Evolutionary conservation across 768 basidiomycete genomes (phyloP).

Genomic region (Leucosporidium scottii): DNA sequence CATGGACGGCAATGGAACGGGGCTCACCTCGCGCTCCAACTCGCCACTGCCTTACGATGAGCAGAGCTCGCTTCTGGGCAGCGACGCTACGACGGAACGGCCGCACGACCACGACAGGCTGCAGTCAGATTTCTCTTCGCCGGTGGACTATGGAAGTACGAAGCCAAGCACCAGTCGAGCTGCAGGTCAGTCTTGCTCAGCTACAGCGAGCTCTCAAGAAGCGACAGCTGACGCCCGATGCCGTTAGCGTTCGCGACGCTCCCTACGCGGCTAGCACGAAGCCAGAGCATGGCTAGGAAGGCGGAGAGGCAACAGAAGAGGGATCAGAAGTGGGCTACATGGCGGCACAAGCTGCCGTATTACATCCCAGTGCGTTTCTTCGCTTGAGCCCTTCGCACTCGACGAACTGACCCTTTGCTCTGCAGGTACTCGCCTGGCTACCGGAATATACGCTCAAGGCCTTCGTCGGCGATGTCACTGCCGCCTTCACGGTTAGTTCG

Average conservation of each 20-base stretch:
- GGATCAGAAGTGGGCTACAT: conserved; percentile 6
- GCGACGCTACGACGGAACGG: too few species aligned
- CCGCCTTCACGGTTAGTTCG: conserved; percentile 30
- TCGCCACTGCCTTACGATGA: too few species aligned
- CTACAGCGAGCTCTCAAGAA: too few species aligned
- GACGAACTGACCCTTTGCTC: conserved; percentile 9
- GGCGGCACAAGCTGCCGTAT: conserved; percentile 4
- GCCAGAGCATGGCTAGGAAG: conserved; percentile 4
- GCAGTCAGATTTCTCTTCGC: too few species aligned
- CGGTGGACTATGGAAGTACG: too few species aligned
- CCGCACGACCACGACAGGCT: too few species aligned
- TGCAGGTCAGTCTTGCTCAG: too few species aligned
- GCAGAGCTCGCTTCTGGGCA: too few species aligned
- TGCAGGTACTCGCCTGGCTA: conserved; percentile 33
- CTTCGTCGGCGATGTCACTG: conserved; percentile 28
- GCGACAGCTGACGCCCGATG: neutral
- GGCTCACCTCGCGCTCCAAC: too few species aligned
- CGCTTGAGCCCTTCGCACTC: neutral
- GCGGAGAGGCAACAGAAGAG: neutral
- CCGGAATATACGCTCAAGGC: conserved; percentile 24
- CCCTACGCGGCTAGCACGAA: conserved; percentile 13
- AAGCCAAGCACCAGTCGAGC: too few species aligned
- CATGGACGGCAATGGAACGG: too few species aligned
- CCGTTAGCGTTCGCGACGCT: conserved; percentile 14
- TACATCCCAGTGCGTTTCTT: conserved; percentile 21